Evolutionary conservation across 2,329 filamentous ascomycete species (phyloP), one percentile per base, ranked within the genome.

Genomic region (Fusarium redolens): DNA sequence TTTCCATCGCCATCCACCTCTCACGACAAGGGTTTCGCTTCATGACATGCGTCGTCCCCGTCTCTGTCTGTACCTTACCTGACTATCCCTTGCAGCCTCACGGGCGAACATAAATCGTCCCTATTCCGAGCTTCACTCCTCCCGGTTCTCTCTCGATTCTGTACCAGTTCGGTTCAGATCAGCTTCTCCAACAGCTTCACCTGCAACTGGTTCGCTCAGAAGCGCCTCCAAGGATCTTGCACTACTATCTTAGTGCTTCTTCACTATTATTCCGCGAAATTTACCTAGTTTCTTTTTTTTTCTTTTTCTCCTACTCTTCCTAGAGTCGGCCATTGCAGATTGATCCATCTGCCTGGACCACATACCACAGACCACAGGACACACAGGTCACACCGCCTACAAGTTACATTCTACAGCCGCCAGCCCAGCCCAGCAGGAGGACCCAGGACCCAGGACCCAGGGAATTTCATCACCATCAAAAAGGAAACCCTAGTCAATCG

Each of bases 31-130:
- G 76, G 71, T 77, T 74, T 61, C 57, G 66, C 75, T 73, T 44
- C 74, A 74, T 75, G 72, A 75, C 74, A 75, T 77, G 75, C 76
- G 68, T 75, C 72, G 55, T 37, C 55, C 55, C 55, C 55, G 41
- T 58, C 40, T 65, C 64, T 58, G 55, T 65, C 64, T 58, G 63
- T 67, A 41, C 73, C 66, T 72, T 69, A 30, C 50, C 35, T 54
- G 12, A 18, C 38, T n/a, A 61, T 69, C 61, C 67, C 73, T 77
- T 77, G 74, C 68, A 75, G 74, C 71, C 76, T 78, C 76, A 77
- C 76, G 73, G 74, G 76, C 75, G 69, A 78, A 78, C 75, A 78
- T 78, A 78, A 78, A 76, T 76, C 72, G 68, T 69, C 70, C 60
- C 65, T 69, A 66, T 75, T 78, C 76, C 76, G 61, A 73, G 70